Percentiles rank a stretch among this genome's conserved stretches.
phyloP scores from a whole-genome alignment of 768 basidiomycete genomes.

The Mycena rosella region DNA sequence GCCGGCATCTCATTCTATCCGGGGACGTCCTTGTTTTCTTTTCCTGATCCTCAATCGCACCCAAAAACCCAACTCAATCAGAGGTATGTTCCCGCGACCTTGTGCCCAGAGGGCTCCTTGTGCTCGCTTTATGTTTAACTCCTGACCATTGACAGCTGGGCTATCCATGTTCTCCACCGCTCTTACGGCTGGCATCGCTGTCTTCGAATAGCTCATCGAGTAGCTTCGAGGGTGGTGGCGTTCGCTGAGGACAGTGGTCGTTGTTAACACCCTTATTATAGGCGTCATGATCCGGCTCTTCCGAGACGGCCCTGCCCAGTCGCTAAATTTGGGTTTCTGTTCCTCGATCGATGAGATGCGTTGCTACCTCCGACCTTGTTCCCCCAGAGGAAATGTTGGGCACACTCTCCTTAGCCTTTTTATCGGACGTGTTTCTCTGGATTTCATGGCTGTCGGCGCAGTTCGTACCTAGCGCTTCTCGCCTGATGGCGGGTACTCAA shows the following conservation, averaged over 20 bases:
- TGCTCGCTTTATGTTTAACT: neutral
- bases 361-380: slow-evolving; percentile 30
- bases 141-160: neutral
- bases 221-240: too few species aligned
- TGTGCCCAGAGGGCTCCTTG: slow-evolving; percentile 6
- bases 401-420: neutral
- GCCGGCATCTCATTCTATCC: neutral
- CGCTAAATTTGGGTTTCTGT: slow-evolving; percentile 31
- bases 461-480: slow-evolving; percentile 21
- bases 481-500: neutral
- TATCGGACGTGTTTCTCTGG: neutral
- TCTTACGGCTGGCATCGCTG: too few species aligned
- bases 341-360: slow-evolving; percentile 24
- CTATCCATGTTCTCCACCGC: neutral
- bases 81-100: slow-evolving; percentile 9
- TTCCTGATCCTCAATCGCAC: neutral
- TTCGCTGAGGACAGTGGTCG: too few species aligned
- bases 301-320: slow-evolving; percentile 1
- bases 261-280: too few species aligned
- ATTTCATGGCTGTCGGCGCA: neutral
- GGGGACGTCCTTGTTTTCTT: slow-evolving; percentile 2
- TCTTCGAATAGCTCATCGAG: too few species aligned
- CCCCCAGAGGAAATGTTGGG: slow-evolving; percentile 11
- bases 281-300: too few species aligned
- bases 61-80: neutral